Base-by-base conservation (phyloP, 2,329 filamentous ascomycete species). In the Penicillium sp. region DNA sequence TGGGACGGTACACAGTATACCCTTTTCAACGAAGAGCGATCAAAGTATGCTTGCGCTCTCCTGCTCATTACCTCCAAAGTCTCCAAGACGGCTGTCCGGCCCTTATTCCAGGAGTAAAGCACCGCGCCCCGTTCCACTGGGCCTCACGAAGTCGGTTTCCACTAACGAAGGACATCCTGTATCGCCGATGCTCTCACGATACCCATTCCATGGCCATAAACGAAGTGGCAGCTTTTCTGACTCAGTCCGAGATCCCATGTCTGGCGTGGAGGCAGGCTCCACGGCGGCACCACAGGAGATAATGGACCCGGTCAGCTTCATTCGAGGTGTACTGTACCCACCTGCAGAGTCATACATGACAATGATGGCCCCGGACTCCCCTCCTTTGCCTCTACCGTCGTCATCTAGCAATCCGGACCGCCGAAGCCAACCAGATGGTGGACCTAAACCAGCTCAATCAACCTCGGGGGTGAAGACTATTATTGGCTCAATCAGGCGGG, bases 191-290 rank as follows among this genome's bases (percentile, higher is more conserved):
- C 60, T 65, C 11, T 66, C 70, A 54, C 73, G 72, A 11, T 82
- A 85, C 16, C 82, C 85, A 21, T 76, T 77, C 13, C 82, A 84
- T 60, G 73, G 79, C 3, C 92, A 96, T 74, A 93, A 91, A 73
- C 87, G 92, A 22, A 96, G 90, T 69, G 91, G 88, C 49, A 97
- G 93, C 71, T 88, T 95, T 66, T 90, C 90, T 0, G 91, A 97
- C 75, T 93, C 93, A 1, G 74, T 93, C 51, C 82, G 91, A 64
- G 90, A 95, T 11, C 82, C 82, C 2, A 67, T 84, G 9, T 80
- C 81, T 4, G 74, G 78, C 31, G 73, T 79, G 37, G 78, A 81
- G 56, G 67, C 74, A 37, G 72, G 81, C 31, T 56, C 70, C 73
- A 50, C 63, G 71, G 49, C 71, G 75, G 68, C 87, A 16, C 74